Evolutionary conservation across 768 basidiomycete species (phyloP).

Genomic region (Leccinum subtestaceum): DNA sequence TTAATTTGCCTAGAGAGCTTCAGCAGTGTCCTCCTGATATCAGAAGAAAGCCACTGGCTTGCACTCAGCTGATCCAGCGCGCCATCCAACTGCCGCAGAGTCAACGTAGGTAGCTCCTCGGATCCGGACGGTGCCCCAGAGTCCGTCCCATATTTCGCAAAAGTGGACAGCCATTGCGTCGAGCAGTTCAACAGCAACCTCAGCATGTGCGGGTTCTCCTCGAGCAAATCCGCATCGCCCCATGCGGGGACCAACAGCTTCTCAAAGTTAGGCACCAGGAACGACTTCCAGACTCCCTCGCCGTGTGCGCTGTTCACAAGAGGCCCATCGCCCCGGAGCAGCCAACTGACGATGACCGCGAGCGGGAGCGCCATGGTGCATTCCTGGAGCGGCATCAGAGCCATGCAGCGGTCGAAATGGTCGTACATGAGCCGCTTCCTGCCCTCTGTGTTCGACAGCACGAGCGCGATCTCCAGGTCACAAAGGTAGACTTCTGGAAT

Average conservation of each 20-base stretch:
- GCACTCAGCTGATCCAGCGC: background rate
- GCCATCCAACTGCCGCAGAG: background rate
- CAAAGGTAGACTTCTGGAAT: constrained; percentile 5
- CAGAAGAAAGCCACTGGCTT: background rate
- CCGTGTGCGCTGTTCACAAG: background rate
- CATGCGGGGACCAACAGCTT: constrained; percentile 5
- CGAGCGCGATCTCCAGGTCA: constrained; percentile 6
- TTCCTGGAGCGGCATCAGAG: background rate
- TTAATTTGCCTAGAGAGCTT: background rate
- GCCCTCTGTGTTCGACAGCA: background rate
- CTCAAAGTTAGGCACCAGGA: constrained; percentile 2
- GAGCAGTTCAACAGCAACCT: background rate
- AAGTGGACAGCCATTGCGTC: background rate
- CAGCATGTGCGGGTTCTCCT: constrained; percentile 6
- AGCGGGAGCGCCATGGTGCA: constrained; percentile 2
- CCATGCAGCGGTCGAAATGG: constrained; percentile 2
- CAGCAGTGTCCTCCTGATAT: constrained; percentile 1
- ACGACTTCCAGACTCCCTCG: background rate
- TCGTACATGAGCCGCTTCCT: background rate
- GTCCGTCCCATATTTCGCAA: background rate
- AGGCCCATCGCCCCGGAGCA: constrained; percentile 4
- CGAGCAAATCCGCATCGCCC: constrained; percentile 2
- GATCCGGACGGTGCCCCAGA: background rate
- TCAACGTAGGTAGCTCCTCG: background rate
- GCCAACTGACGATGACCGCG: constrained; percentile 1